Conservation (phyloP, 371 early-diverging fungal genomes). For the Polyrhizophydium stewartii region DNA sequence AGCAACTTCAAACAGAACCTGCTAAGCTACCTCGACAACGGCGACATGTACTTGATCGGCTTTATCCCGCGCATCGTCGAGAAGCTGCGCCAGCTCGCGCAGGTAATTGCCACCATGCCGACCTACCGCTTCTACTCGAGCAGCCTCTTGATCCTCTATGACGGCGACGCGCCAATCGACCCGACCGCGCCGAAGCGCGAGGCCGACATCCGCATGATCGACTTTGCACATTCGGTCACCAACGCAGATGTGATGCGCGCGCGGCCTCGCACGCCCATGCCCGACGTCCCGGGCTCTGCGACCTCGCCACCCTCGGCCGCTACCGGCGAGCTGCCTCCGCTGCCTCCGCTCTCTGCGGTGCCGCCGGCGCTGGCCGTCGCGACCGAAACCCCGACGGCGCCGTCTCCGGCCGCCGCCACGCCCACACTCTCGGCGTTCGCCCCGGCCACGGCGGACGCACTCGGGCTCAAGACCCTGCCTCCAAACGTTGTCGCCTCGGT, state of each 20-base stretch:
- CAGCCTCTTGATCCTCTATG: slow-evolving; percentile 79
- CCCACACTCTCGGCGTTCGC: background rate
- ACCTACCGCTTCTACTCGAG: slow-evolving; percentile 87
- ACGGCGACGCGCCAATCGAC: slow-evolving; percentile 44
- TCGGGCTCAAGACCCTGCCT: too few relatives aligned
- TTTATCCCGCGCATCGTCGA: slow-evolving; percentile 71
- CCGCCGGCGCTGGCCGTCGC: too few relatives aligned
- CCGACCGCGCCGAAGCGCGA: slow-evolving; percentile 10
- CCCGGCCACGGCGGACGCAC: background rate
- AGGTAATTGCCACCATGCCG: slow-evolving; percentile 62
- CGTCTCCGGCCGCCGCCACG: background rate
- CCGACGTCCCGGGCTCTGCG: background rate
- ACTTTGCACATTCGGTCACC: slow-evolving; percentile 81
- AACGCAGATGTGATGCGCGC: slow-evolving; percentile 24
- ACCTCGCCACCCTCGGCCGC: background rate
- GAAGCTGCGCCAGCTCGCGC: slow-evolving; percentile 64
- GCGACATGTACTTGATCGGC: slow-evolving; percentile 64
- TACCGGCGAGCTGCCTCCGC: background rate
- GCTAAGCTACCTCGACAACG: slow-evolving; percentile 70
- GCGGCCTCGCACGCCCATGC: background rate
- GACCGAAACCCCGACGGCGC: background rate
- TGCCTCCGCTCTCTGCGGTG: too few relatives aligned
- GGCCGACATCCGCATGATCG: slow-evolving; percentile 77
- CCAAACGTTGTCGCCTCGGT: background rate
- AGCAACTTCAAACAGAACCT: slow-evolving; percentile 70